Base-by-base conservation (phyloP, 805 yeast species). In the Pichia rugopelliculosa region DNA sequence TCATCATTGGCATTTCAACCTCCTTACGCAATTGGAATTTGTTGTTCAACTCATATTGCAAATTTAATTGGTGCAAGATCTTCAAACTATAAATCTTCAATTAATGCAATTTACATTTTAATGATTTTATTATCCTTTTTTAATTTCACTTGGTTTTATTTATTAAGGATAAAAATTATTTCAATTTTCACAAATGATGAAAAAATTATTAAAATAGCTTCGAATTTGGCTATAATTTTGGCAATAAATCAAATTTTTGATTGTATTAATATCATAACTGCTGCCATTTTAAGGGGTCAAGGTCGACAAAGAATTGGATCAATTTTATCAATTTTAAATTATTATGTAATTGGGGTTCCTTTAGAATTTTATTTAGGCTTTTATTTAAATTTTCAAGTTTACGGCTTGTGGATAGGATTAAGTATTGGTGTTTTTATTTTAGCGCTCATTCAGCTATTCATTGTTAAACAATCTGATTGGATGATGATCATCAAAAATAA, bases 291-390 rank as follows among this genome's bases (percentile, higher is more conserved):
- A 51, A 59, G 80, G 51, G 80, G 80, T 21, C 80, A 76, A 55
- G 80, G 80, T 6, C 57, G 80, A 52, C 82, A 76, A 54, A 67
- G 67, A 49, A 70, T 76, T 36, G 82, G 80, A 1, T 77, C 80
- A 1, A 56, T 67, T 39, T 59, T 75, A 46, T 74, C 74, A 56
- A 49, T 76, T 22, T 51, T 73, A 18, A 64, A 73, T 43, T 77
- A 75, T 54, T 77, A 77, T 53, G 50, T 68, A 6, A 59, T 77
- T 44, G 80, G 79, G 2, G 62, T 75, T 38, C 82, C 82, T 1
- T 60, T 65, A 43, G 79, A 76, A 21, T 60, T 70, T 41, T 44
- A 68, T 15, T 65, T 72, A 39, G 78, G 77, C 3, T 74, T 75
- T 53, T 53, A 65, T 40, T 60, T 68, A 34, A 53, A 66, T 6